Conservation (phyloP, 192 early-diverging fungal genomes). For the Entomortierella chlamydospora region DNA sequence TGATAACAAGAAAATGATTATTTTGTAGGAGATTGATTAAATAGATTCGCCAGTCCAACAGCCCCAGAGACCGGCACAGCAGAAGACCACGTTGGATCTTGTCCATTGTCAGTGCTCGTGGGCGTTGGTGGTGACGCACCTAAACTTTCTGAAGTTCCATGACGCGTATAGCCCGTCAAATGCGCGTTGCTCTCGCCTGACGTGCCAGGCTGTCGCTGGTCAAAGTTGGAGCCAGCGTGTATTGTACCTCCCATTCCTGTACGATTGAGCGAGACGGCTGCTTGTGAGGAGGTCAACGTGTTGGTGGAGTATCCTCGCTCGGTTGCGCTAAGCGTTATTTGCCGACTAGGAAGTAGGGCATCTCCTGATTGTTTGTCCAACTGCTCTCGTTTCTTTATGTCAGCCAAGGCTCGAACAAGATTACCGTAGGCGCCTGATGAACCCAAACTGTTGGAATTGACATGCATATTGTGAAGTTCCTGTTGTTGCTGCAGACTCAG, state of each 20-base stretch:
- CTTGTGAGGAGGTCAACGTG: too few relatives aligned
- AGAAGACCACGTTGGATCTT: too few relatives aligned
- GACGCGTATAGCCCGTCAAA: too few relatives aligned
- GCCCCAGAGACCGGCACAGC: background rate
- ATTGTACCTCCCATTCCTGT: slow-evolving; percentile 6
- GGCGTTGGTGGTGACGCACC: too few relatives aligned
- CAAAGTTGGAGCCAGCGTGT: too few relatives aligned
- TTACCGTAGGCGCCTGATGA: slow-evolving; percentile 42
- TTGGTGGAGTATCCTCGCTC: background rate
- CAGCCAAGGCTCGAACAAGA: slow-evolving; percentile 30
- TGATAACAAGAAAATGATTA: too few relatives aligned
- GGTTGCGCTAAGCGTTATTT: slow-evolving; percentile 13
- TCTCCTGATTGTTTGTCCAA: background rate
- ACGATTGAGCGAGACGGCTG: slow-evolving; percentile 5
- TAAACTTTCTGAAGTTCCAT: too few relatives aligned
- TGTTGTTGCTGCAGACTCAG: slow-evolving; percentile 42
- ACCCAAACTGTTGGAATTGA: slow-evolving; percentile 48
- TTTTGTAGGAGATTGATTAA: background rate
- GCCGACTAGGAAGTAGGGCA: background rate
- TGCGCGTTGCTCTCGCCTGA: too few relatives aligned
- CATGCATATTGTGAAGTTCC: slow-evolving; percentile 40
- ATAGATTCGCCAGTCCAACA: background rate
- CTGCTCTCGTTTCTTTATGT: slow-evolving; percentile 31
- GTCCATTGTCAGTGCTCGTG: too few relatives aligned
- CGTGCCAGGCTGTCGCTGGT: too few relatives aligned